Conservation (phyloP, 805 yeast species). For the Blastobotrys parvus region DNA sequence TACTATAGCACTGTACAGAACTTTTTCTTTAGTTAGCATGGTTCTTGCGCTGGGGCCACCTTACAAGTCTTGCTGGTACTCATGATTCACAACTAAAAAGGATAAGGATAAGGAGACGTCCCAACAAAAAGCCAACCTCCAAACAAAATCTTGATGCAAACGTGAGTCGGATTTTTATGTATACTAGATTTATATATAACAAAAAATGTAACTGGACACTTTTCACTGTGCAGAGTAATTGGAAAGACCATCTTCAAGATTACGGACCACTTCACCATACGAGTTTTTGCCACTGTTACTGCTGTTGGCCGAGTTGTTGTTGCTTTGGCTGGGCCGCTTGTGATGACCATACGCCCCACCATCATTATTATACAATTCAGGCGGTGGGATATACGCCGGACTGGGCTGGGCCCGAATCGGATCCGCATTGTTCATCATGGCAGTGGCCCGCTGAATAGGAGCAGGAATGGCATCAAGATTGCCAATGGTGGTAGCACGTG, state of each 20-base stretch:
- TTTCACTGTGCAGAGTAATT: constrained; percentile 11
- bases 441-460: constrained; percentile 34
- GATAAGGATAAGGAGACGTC: too few relatives aligned
- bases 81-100: too few relatives aligned
- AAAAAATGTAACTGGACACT: too few relatives aligned
- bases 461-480: constrained; percentile 32
- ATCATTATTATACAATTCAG: constrained; percentile 19
- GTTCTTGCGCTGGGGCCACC: too few relatives aligned
- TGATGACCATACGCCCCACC: constrained; percentile 4
- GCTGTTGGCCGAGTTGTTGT: constrained; percentile 1
- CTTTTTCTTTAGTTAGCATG: too few relatives aligned
- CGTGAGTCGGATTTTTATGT: too few relatives aligned
- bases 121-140: too few relatives aligned
- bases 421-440: constrained; percentile 31
- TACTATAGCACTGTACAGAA: constrained; percentile 14
- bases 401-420: constrained; percentile 32
- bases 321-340: constrained; percentile 1
- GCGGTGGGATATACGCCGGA: constrained; percentile 35
- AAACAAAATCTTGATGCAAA: too few relatives aligned
- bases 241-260: constrained; percentile 25
- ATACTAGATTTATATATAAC: too few relatives aligned
- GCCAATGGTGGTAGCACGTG: constrained; percentile 34
- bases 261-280: constrained; percentile 23
- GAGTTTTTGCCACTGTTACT: not conserved
- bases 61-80: too few relatives aligned